phyloP scores from a whole-genome alignment of 139 green algal genomes.

The Bryopsis sp. region DNA sequence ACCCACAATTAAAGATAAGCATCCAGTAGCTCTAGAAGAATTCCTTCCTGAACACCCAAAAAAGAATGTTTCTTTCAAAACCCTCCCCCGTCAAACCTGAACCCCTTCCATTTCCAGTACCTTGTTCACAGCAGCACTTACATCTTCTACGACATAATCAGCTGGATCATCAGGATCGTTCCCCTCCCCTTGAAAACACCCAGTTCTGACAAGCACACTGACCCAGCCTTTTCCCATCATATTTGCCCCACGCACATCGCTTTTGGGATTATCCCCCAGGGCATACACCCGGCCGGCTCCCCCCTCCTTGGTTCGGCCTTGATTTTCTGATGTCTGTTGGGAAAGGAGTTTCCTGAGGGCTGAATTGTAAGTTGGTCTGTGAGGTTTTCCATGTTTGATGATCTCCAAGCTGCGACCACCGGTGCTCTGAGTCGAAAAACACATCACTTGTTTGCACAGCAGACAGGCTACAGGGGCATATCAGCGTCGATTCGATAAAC shows the following conservation, averaged over 20 bases:
- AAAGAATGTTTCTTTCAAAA: too few relatives aligned
- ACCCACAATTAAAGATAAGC: too few relatives aligned
- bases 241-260: slow-evolving; percentile 8
- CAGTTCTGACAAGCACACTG: slow-evolving; percentile 6
- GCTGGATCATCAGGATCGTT: slow-evolving; percentile 7
- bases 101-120: background rate
- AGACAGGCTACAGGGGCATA: too few relatives aligned
- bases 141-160: slow-evolving; percentile 4
- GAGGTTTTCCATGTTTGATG: slow-evolving; percentile 16
- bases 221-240: background rate
- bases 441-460: too few relatives aligned
- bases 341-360: background rate
- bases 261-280: slow-evolving; percentile 1
- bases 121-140: background rate
- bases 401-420: background rate
- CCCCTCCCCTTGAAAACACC: background rate
- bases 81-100: too few relatives aligned
- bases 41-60: too few relatives aligned
- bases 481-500: too few relatives aligned
- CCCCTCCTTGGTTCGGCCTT: background rate
- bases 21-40: too few relatives aligned
- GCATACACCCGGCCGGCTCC: slow-evolving; percentile 2
- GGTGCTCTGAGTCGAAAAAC: slow-evolving; percentile 4
- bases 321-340: background rate
- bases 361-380: slow-evolving; percentile 1